A percentile compares a stretch with the other conserved stretches of the same genome.
Evolutionary conservation across 805 yeast species (phyloP).

Genomic region (Geotrichum ghanense): DNA sequence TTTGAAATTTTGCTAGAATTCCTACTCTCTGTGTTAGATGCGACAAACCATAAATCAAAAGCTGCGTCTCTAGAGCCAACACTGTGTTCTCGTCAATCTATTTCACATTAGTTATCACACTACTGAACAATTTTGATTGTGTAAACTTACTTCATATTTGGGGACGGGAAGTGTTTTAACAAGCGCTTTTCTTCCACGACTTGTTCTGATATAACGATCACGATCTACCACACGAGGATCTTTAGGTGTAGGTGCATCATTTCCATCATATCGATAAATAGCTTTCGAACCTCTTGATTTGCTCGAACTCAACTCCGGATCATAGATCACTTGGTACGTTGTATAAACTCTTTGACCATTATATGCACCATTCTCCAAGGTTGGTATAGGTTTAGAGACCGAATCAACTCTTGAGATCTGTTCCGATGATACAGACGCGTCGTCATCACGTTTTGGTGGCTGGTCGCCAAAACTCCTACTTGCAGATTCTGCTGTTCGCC

Average conservation of each 20-base stretch:
- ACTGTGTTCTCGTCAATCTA: slow-evolving; percentile 69
- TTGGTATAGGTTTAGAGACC: too few species aligned
- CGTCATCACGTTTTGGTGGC: slow-evolving; percentile 3
- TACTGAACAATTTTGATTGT: not conserved
- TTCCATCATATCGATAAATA: slow-evolving; percentile 28
- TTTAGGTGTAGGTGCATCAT: slow-evolving; percentile 9
- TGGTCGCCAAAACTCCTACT: not conserved
- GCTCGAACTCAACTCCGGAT: slow-evolving; percentile 38
- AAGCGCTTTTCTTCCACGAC: slow-evolving; percentile 15
- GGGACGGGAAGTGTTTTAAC: slow-evolving; percentile 17
- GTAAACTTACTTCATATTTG: slow-evolving; percentile 23
- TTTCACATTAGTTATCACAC: slow-evolving; percentile 3
- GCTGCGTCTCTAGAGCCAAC: slow-evolving; percentile 56
- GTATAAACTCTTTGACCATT: too few species aligned
- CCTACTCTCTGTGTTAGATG: slow-evolving; percentile 12
- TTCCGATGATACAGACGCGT: too few species aligned
- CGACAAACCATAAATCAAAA: slow-evolving; percentile 61
- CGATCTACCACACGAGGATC: slow-evolving; percentile 10
- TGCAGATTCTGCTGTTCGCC: not conserved
- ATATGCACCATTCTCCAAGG: too few species aligned
- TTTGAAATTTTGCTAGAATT: slow-evolving; percentile 28
- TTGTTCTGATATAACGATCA: slow-evolving; percentile 5
- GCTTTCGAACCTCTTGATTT: slow-evolving; percentile 28
- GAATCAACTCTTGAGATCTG: too few species aligned
- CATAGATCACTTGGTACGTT: slow-evolving; percentile 37